phyloP scores from a whole-genome alignment of 371 early-diverging fungal species.

The Mortierella sp. region DNA sequence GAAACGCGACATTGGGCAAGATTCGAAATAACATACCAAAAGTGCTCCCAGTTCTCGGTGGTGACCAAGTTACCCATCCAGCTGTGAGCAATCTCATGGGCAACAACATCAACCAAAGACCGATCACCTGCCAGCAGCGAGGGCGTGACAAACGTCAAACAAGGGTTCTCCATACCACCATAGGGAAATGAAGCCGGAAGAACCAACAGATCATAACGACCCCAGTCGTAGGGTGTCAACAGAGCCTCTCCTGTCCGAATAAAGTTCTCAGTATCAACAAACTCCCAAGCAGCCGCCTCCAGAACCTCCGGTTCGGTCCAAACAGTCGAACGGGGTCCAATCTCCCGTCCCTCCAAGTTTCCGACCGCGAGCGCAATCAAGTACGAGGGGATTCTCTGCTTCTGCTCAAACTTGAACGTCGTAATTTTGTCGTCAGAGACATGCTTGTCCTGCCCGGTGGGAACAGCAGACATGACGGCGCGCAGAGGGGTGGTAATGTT shows the following conservation, averaged over 20 bases:
- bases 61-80: conserved; percentile 99
- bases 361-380: conserved; percentile 96
- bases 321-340: conserved; percentile 94
- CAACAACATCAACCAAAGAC: conserved; percentile 95
- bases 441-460: conserved; percentile 61
- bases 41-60: conserved; percentile 85
- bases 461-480: conserved; percentile 77
- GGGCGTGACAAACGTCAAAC: conserved; percentile 91
- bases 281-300: conserved; percentile 95
- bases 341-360: conserved; percentile 79
- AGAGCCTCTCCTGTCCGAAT: conserved; percentile 88
- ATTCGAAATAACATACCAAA: conserved; percentile 34
- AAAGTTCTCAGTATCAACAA: conserved; percentile 92
- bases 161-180: conserved; percentile 99
- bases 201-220: conserved; percentile 94
- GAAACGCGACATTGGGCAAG: background rate
- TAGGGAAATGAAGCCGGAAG: conserved; percentile 85
- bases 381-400: conserved; percentile 88
- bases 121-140: conserved; percentile 95
- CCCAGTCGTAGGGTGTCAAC: conserved; percentile 96
- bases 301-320: conserved; percentile 97
- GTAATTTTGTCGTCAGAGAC: conserved; percentile 56
- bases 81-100: conserved; percentile 97
- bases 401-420: conserved; percentile 80
- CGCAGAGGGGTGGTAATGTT: conserved; percentile 79